A percentile compares a stretch with the other conserved stretches of the same genome.
These are phyloP conservation scores for Alopecurus myosuroides DNA, from an alignment of 176 grass and related monocot genomes.

Conservation along the genomic window DNA sequence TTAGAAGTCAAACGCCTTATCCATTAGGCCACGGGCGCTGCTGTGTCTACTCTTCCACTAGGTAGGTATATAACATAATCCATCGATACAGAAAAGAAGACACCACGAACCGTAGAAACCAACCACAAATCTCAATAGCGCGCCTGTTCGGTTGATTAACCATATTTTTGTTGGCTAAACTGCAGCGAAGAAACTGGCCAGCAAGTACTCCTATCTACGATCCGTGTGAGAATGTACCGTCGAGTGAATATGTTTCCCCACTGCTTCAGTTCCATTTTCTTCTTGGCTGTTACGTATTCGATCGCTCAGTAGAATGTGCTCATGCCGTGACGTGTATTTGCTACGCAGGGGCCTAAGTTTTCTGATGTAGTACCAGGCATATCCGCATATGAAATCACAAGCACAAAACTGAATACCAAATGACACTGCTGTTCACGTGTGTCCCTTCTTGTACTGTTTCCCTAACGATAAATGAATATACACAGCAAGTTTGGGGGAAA, in stretches of 20 bases:
- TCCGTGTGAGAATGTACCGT: background rate
- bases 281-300: background rate
- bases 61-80: rapidly evolving
- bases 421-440: background rate
- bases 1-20: constrained; percentile 75
- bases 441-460: too few relatives aligned
- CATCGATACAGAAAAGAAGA: too few relatives aligned
- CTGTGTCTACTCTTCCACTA: rapidly evolving
- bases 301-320: too few relatives aligned
- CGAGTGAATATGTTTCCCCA: background rate
- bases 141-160: too few relatives aligned
- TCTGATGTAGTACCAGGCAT: background rate
- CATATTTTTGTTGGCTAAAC: too few relatives aligned
- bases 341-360: background rate
- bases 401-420: background rate
- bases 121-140: too few relatives aligned
- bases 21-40: constrained; percentile 71
- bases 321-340: too few relatives aligned
- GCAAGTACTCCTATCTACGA: too few relatives aligned
- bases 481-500: too few relatives aligned
- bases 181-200: too few relatives aligned
- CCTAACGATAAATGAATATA: too few relatives aligned
- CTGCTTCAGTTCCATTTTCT: background rate
- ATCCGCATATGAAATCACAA: background rate
- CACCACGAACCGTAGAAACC: too few relatives aligned